Percentiles rank a stretch among this genome's conserved stretches.
These are phyloP conservation scores for Aspergillus sp. DNA, from an alignment of 2,329 filamentous ascomycete species.

Conservation along the genomic window DNA sequence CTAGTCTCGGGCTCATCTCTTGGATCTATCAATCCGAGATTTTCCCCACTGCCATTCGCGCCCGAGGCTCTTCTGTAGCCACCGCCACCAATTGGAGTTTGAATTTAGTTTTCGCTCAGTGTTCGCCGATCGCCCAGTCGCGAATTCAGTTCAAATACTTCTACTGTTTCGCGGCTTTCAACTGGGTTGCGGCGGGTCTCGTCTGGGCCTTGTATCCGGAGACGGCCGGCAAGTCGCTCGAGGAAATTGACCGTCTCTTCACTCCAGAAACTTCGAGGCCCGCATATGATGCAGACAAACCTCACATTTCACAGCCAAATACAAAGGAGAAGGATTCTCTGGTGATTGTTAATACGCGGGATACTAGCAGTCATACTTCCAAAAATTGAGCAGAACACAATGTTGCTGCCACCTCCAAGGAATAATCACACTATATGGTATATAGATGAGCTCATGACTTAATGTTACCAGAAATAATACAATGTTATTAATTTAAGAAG, in stretches of 20 bases:
- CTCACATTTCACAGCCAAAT: background rate
- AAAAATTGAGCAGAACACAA: background rate
- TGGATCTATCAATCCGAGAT: constrained; percentile 53
- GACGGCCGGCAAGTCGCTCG: constrained; percentile 34
- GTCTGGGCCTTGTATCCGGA: constrained; percentile 40
- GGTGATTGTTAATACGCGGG: background rate
- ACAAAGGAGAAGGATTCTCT: background rate
- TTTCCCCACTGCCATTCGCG: constrained; percentile 48
- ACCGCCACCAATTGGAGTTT: constrained; percentile 51
- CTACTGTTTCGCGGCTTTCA: constrained; percentile 54
- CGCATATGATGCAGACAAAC: background rate
- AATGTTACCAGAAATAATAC: background rate
- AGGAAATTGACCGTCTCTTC: constrained; percentile 36
- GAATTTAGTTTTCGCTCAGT: constrained; percentile 54
- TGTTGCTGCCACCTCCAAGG: too few relatives aligned
- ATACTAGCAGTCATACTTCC: background rate
- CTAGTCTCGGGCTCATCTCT: constrained; percentile 48
- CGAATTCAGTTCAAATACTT: constrained; percentile 53
- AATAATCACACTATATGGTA: background rate
- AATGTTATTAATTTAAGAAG: too few relatives aligned
- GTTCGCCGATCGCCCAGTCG: constrained; percentile 49
- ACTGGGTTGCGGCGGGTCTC: constrained; percentile 44
- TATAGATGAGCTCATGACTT: background rate
- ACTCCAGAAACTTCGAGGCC: background rate
- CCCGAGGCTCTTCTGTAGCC: constrained; percentile 46